Percentiles rank a stretch among this genome's conserved stretches.
Conservation (phyloP, 1,284 basidiomycete species). For the Ustilago esculenta region DNA sequence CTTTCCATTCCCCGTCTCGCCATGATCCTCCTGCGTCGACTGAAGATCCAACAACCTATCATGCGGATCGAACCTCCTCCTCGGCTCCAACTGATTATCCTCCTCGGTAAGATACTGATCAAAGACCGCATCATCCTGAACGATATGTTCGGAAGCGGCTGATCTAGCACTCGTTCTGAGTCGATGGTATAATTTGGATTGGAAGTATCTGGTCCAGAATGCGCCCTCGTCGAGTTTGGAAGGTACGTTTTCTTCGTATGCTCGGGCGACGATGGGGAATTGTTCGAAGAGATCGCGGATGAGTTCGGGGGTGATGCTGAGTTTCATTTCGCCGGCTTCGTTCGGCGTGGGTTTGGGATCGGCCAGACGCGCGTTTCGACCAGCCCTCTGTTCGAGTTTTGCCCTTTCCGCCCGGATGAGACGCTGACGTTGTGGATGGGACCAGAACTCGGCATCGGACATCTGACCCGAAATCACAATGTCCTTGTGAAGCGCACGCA, state of each 20-base stretch:
- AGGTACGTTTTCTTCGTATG: slow-evolving; percentile 92
- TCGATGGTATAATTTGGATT: slow-evolving; percentile 90
- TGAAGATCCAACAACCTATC: slow-evolving; percentile 85
- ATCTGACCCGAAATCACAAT: slow-evolving; percentile 56
- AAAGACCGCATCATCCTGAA: slow-evolving; percentile 91
- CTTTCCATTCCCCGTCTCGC: slow-evolving; percentile 84
- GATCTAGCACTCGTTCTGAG: slow-evolving; percentile 91
- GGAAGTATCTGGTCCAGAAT: slow-evolving; percentile 97
- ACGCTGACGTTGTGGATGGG: slow-evolving; percentile 59
- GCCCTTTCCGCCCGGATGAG: slow-evolving; percentile 59
- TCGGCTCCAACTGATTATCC: slow-evolving; percentile 88
- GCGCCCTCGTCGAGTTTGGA: slow-evolving; percentile 84
- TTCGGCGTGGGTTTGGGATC: slow-evolving; percentile 62
- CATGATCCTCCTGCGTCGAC: slow-evolving; percentile 91
- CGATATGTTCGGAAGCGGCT: slow-evolving; percentile 81
- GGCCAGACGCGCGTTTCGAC: slow-evolving; percentile 62
- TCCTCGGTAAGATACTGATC: slow-evolving; percentile 94
- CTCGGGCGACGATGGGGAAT: slow-evolving; percentile 91
- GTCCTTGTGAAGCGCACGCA: slow-evolving; percentile 60
- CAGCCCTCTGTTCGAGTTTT: slow-evolving; percentile 54
- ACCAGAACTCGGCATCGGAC: slow-evolving; percentile 65
- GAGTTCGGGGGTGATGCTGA: slow-evolving; percentile 89
- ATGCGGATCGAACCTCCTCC: slow-evolving; percentile 75
- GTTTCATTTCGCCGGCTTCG: slow-evolving; percentile 73
- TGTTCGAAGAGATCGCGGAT: slow-evolving; percentile 97